phyloP scores from a whole-genome alignment of 352 stramenopile genomes.

The Thalassiosira hispida region DNA sequence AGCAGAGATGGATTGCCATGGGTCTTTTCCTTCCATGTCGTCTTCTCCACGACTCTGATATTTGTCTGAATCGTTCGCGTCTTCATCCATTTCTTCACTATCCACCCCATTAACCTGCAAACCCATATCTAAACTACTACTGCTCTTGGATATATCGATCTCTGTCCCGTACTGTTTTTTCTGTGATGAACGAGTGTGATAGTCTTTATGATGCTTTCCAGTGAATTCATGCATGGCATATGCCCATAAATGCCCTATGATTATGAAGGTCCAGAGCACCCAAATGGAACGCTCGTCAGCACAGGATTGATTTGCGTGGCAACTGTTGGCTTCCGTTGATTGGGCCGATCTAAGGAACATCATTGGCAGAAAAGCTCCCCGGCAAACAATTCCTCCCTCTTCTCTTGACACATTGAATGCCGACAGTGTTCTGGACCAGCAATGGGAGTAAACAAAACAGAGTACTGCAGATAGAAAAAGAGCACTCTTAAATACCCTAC shows the following conservation, averaged over 20 bases:
- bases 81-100: slow-evolving; percentile 38
- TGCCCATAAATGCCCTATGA: slow-evolving; percentile 34
- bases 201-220: slow-evolving; percentile 51
- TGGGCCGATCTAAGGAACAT: slow-evolving; percentile 17
- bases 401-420: slow-evolving; percentile 50
- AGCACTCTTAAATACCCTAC: slow-evolving; percentile 47
- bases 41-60: background rate
- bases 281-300: slow-evolving; percentile 58
- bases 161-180: slow-evolving; percentile 11
- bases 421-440: slow-evolving; percentile 57
- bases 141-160: slow-evolving; percentile 33
- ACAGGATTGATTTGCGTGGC: slow-evolving; percentile 29
- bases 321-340: slow-evolving; percentile 8
- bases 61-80: slow-evolving; percentile 29
- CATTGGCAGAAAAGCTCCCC: slow-evolving; percentile 44
- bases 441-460: slow-evolving; percentile 59
- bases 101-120: slow-evolving; percentile 14
- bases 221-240: slow-evolving; percentile 58
- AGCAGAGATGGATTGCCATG: slow-evolving; percentile 32
- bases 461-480: slow-evolving; percentile 41
- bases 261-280: slow-evolving; percentile 43
- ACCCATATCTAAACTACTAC: slow-evolving; percentile 37
- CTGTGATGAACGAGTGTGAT: slow-evolving; percentile 4
- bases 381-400: slow-evolving; percentile 50
- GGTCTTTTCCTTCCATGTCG: slow-evolving; percentile 9